Base-by-base conservation (phyloP, 1,284 basidiomycete species). In the Pseudozyma flocculosa region DNA sequence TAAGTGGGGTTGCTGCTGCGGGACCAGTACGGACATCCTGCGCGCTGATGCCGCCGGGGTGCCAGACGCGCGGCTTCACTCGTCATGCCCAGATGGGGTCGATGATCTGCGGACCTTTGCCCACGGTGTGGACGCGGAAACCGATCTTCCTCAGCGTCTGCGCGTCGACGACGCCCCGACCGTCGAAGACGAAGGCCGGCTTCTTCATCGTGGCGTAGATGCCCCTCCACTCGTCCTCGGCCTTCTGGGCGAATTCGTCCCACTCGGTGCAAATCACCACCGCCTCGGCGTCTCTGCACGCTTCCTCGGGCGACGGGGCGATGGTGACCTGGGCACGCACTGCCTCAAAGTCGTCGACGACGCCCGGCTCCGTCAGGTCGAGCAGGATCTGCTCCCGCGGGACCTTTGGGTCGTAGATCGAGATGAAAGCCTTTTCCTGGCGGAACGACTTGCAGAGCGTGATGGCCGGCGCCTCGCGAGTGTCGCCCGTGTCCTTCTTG, bases 401-500 rank as follows among this genome's bases (percentile, higher is more conserved):
- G 19, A 85, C 84, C 80, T 96, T 87, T 43, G 94, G 94, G 80
- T 98, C 94, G 81, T 93, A 97, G 68, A 97, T 83, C 54, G 85
- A 87, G 71, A 97, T 84, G 48, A 85, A 81, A 4, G 94, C 93
- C 63, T 85, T 86, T 82, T 99, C 94, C 43, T 86, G 84, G 67
- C 88, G 84, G 85, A 99, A 98, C 83, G 95, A 88, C 72, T 87
- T 87, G 82, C 93, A 88, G 66, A 99, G 85, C 19, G 90, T 88
- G 80, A 97, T 96, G 21, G 94, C 86, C n/a, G 94, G 87, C 9
- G 92, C 93, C 82, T 97, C 94, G 79, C 95, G 91, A 15, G 75
- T 78, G 39, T 78, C 75, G 22, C 75, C 75, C 15, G 75, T 78
- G 43, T 78, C 66, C 52, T 78, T 75, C 60, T 75, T 75, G 73